These are phyloP conservation scores for Myrmaecium sp. DNA, from an alignment of 2,329 filamentous ascomycete genomes.

Conservation along the genomic window DNA sequence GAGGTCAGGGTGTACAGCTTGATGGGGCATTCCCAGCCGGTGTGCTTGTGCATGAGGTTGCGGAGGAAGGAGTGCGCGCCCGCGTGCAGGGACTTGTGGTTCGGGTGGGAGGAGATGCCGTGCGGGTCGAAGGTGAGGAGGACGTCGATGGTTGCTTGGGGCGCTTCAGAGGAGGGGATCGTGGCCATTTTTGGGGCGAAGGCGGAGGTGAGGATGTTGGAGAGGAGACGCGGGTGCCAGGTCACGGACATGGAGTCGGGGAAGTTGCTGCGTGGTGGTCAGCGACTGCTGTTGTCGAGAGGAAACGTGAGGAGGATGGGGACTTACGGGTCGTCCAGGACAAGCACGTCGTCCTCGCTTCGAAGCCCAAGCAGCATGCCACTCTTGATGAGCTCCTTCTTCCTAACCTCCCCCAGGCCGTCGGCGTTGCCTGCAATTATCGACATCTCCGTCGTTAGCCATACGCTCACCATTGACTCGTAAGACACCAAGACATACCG, in stretches of 20 bases:
- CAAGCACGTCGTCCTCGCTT: slow-evolving; percentile 60
- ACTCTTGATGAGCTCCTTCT: slow-evolving; percentile 69
- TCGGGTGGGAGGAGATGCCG: slow-evolving; percentile 78
- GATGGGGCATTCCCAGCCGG: slow-evolving; percentile 55
- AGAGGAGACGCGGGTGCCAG: slow-evolving; percentile 59
- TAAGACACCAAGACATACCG: slow-evolving; percentile 31
- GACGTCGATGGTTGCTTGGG: slow-evolving; percentile 50
- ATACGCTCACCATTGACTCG: neutral
- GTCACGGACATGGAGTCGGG: slow-evolving; percentile 72
- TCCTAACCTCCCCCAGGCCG: slow-evolving; percentile 67
- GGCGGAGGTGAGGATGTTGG: slow-evolving; percentile 49
- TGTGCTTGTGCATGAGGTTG: slow-evolving; percentile 43
- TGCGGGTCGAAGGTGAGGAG: slow-evolving; percentile 77
- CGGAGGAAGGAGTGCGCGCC: slow-evolving; percentile 61
- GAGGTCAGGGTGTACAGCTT: slow-evolving; percentile 72
- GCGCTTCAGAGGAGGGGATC: slow-evolving; percentile 24
- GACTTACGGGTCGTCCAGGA: slow-evolving; percentile 57
- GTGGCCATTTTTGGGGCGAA: slow-evolving; percentile 51
- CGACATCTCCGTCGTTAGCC: neutral
- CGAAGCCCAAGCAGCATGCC: slow-evolving; percentile 60
- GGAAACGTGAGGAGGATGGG: slow-evolving; percentile 5
- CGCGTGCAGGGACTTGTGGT: slow-evolving; percentile 78
- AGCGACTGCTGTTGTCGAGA: slow-evolving; percentile 4
- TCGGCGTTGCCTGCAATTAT: slow-evolving; percentile 55
- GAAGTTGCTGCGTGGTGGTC: slow-evolving; percentile 40